These are phyloP conservation scores for Paramecium sonneborni DNA, from an alignment of 73 alveolate genomes.

Conservation along the genomic window DNA sequence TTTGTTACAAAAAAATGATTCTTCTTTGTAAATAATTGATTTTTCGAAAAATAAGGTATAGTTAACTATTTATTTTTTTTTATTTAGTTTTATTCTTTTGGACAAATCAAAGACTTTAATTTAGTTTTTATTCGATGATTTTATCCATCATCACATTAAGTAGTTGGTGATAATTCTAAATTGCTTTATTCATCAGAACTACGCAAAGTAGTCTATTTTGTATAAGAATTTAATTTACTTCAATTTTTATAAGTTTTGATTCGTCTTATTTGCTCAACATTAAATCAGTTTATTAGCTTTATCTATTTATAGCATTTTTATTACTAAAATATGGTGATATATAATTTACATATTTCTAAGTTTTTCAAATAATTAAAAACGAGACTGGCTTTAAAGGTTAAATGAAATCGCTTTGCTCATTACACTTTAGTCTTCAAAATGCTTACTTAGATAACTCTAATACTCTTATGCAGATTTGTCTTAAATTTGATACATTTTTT, in stretches of 20 bases:
- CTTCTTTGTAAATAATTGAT: not conserved
- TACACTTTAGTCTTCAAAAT: not conserved
- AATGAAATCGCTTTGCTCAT: not conserved
- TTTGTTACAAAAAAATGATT: not conserved
- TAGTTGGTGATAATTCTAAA: not conserved
- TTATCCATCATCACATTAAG: not conserved
- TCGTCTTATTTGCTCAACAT: not conserved
- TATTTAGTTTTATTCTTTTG: not conserved
- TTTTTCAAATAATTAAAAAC: not conserved
- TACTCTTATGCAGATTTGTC: constrained; percentile 27
- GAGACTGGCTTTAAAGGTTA: not conserved
- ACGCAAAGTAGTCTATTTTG: not conserved
- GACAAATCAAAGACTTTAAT: not conserved
- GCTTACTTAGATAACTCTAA: constrained; percentile 11
- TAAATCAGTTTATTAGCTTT: not conserved
- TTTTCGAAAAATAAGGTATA: not conserved
- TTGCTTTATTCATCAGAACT: not conserved
- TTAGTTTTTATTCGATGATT: not conserved
- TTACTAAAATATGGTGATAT: not conserved
- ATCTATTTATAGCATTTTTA: not conserved
- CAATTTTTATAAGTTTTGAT: not conserved
- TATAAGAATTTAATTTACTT: not conserved
- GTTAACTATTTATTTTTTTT: not conserved
- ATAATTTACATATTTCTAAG: not conserved
- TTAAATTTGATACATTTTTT: not conserved